A percentile compares a stretch with the other conserved stretches of the same genome.
Conservation (phyloP, 441 rosid species). For the Mallotus repandus region DNA sequence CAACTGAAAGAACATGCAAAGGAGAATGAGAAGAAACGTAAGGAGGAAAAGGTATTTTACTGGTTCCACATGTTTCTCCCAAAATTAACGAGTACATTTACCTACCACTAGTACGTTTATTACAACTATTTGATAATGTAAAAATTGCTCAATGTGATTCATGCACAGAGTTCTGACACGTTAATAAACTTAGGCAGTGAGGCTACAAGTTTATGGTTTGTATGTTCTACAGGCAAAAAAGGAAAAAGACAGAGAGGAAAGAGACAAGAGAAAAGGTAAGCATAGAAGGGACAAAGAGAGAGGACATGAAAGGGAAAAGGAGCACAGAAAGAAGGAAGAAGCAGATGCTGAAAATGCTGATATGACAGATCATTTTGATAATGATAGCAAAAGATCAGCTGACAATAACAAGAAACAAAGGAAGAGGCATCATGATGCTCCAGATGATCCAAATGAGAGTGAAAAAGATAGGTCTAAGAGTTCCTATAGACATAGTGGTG, state of each 20-base stretch:
- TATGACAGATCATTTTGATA: slow-evolving; percentile 34
- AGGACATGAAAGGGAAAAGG: slow-evolving; percentile 68
- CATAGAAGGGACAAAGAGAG: slow-evolving; percentile 70
- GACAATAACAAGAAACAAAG: slow-evolving; percentile 75
- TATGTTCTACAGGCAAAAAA: slow-evolving; percentile 41
- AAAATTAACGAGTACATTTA: background rate
- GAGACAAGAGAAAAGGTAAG: slow-evolving; percentile 57
- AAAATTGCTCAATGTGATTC: background rate
- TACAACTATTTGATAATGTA: background rate
- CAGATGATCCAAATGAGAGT: slow-evolving; percentile 66
- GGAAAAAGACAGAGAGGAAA: slow-evolving; percentile 49
- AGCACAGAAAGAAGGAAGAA: slow-evolving; percentile 66
- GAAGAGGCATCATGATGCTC: slow-evolving; percentile 67
- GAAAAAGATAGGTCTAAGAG: slow-evolving; percentile 71
- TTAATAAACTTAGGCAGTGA: background rate
- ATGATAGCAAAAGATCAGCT: slow-evolving; percentile 67
- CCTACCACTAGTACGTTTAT: background rate
- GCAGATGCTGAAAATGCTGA: slow-evolving; percentile 70
- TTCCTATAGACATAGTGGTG: slow-evolving; percentile 73
- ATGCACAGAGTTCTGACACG: too few relatives aligned
- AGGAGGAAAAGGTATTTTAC: slow-evolving; percentile 82
- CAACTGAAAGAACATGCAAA: slow-evolving; percentile 79
- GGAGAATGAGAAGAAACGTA: slow-evolving; percentile 85
- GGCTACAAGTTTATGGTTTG: slow-evolving; percentile 2
- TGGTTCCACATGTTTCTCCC: background rate